Evolutionary conservation across 305 asterid species (phyloP).

Genomic region (Fraxinus dipetala): DNA sequence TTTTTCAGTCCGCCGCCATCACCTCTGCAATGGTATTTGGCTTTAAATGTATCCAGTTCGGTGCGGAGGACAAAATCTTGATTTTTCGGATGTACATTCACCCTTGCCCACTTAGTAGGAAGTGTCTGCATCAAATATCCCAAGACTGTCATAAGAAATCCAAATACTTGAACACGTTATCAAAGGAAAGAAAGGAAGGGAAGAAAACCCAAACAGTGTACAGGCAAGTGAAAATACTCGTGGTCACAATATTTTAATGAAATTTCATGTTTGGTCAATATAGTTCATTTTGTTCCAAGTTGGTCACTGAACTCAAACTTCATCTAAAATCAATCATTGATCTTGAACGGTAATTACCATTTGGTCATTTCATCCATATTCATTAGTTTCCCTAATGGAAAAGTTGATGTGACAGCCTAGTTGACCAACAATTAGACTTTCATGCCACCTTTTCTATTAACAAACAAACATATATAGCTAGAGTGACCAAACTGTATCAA

Average conservation of each 20-base stretch:
- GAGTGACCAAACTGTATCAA: neutral
- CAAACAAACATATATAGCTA: neutral
- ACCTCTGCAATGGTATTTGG: conserved; percentile 6
- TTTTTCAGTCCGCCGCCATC: conserved; percentile 12
- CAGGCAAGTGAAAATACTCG: neutral
- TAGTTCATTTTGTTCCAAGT: neutral
- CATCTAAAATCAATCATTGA: neutral
- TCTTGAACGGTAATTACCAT: neutral
- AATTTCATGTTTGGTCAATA: neutral
- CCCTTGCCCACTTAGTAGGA: conserved; percentile 34
- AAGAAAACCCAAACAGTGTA: neutral
- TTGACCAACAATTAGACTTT: neutral
- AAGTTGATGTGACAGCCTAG: neutral
- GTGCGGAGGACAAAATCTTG: conserved; percentile 20
- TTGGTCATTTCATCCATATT: neutral
- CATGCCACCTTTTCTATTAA: neutral
- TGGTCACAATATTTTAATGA: neutral
- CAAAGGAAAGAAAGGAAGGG: conserved; percentile 9
- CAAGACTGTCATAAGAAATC: neutral
- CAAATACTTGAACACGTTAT: neutral
- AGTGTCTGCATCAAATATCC: conserved; percentile 29
- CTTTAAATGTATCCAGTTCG: conserved; percentile 22
- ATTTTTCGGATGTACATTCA: conserved; percentile 17
- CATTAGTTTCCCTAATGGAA: neutral
- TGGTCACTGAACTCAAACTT: neutral